Base-by-base conservation (phyloP, 108 stramenopile genomes). In the Pseudonitzschia pungens region DNA sequence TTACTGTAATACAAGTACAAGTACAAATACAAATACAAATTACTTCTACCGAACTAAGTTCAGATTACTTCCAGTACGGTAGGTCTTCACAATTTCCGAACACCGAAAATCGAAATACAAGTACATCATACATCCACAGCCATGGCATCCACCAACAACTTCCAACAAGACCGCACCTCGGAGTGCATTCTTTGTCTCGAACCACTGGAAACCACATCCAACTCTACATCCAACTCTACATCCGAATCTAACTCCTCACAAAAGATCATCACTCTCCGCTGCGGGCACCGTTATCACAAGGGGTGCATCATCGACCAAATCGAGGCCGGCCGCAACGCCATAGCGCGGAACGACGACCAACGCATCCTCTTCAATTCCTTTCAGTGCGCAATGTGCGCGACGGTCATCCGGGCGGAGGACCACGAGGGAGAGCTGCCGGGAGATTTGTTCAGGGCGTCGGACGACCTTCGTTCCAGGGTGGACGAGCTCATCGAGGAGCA, bases 131-230 rank as follows among this genome's bases (percentile, higher is more conserved):
- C n/a, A n/a, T n/a, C n/a, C n/a, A n/a, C n/a, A n/a, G n/a, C n/a
- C n/a, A n/a, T n/a, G n/a, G n/a, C n/a, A n/a, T n/a, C n/a, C n/a
- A n/a, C n/a, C n/a, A n/a, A n/a, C n/a, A n/a, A n/a, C n/a, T n/a
- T n/a, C n/a, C n/a, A n/a, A n/a, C n/a, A n/a, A n/a, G n/a, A n/a
- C n/a, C n/a, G n/a, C n/a, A n/a, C n/a, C n/a, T n/a, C n/a, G n/a
- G n/a, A n/a, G n/a, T 89, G 88, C 65, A 86, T 84, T n/a, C 86
- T 89, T 58, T 89, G 88, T 73, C 43, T 83, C 48, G 74, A 77
- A 29, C 28, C 80, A 18, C 70, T 89, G 40, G 24, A 24, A 42
- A 21, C 31, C 9, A 15, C 48, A 33, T 26, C 28, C 20, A 58
- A 62, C 41, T 60, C 44, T 18, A 64, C 52, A n/a, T n/a, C n/a